A percentile compares a stretch with the other conserved stretches of the same genome.
Evolutionary conservation across 2,329 filamentous ascomycete species (phyloP).

Genomic region (Sordariomycetes sp.): DNA sequence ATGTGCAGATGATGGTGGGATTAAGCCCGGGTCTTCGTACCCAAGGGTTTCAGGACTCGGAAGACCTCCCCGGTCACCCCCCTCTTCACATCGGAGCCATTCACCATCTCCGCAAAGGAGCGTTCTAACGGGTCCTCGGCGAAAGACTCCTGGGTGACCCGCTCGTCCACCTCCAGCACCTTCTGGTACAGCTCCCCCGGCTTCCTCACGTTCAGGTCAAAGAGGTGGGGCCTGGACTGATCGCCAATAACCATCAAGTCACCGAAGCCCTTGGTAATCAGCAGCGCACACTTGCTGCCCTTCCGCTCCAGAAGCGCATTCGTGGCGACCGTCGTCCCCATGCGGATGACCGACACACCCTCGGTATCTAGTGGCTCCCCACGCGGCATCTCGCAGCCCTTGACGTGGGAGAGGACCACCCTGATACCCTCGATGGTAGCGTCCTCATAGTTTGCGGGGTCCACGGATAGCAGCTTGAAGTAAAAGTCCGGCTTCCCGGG

Average conservation of each 20-base stretch:
- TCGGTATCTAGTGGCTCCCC: conserved; percentile 43
- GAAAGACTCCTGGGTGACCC: conserved; percentile 34
- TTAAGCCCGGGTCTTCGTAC: background rate
- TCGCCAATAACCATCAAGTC: conserved; percentile 65
- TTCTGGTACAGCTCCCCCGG: conserved; percentile 59
- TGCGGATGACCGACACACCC: conserved; percentile 37
- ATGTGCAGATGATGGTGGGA: background rate
- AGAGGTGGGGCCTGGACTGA: conserved; percentile 62
- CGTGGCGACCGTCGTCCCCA: conserved; percentile 71
- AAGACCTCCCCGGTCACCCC: background rate
- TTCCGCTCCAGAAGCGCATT: conserved; percentile 61
- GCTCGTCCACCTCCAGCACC: conserved; percentile 65
- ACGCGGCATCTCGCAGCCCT: conserved; percentile 43
- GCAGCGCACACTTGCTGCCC: conserved; percentile 33
- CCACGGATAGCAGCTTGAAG: conserved; percentile 62
- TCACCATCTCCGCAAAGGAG: background rate
- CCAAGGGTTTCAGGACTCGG: background rate
- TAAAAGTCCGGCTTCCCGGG: conserved; percentile 56
- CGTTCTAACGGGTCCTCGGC: background rate
- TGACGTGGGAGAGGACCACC: conserved; percentile 17
- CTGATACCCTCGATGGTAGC: conserved; percentile 65
- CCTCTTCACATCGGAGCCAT: background rate
- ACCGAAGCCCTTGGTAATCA: conserved; percentile 63
- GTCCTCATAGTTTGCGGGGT: conserved; percentile 62
- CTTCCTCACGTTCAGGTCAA: conserved; percentile 59